Percentiles rank a stretch among this genome's conserved stretches.
phyloP scores from a whole-genome alignment of 1,284 basidiomycete genomes.

The Trametes sp. region DNA sequence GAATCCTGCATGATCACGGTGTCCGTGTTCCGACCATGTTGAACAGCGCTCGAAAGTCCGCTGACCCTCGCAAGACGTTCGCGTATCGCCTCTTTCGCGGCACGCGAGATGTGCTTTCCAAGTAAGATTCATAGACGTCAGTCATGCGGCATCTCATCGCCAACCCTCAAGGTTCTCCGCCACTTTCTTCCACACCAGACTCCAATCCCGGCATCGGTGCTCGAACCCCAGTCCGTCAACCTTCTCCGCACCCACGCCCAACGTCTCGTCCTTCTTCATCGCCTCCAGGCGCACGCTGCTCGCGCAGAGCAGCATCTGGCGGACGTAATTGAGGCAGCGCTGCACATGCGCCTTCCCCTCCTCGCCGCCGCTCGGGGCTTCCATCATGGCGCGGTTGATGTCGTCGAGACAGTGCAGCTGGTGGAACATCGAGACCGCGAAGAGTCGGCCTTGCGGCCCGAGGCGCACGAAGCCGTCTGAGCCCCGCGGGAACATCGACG shows the following conservation, averaged over 20 bases:
- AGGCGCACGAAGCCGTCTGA: conserved; percentile 40
- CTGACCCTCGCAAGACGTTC: no score
- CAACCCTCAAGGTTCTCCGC: conserved; percentile 5
- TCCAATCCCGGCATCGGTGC: conserved; percentile 17
- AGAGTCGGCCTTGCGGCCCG: conserved; percentile 37
- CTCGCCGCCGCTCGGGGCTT: background rate
- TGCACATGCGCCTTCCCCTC: conserved; percentile 8
- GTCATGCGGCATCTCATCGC: background rate
- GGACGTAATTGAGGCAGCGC: conserved; percentile 16
- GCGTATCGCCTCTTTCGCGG: no score
- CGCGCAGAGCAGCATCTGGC: conserved; percentile 44
- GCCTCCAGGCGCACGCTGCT: conserved; percentile 46
- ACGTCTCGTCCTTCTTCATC: conserved; percentile 16
- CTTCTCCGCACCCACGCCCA: background rate
- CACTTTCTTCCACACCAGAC: conserved; percentile 1
- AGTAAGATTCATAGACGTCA: background rate
- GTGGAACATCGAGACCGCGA: conserved; percentile 47
- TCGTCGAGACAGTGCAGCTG: conserved; percentile 48
- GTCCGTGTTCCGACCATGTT: no score
- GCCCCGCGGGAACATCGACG: conserved; percentile 7
- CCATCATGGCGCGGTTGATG: conserved; percentile 24
- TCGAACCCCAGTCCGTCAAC: conserved; percentile 14
- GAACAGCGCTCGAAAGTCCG: no score
- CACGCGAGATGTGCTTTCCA: no score
- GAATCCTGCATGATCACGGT: no score